Evolutionary conservation across 1,284 basidiomycete species (phyloP), one percentile per base, ranked within the genome.

Genomic region (Vanrija sp.): DNA sequence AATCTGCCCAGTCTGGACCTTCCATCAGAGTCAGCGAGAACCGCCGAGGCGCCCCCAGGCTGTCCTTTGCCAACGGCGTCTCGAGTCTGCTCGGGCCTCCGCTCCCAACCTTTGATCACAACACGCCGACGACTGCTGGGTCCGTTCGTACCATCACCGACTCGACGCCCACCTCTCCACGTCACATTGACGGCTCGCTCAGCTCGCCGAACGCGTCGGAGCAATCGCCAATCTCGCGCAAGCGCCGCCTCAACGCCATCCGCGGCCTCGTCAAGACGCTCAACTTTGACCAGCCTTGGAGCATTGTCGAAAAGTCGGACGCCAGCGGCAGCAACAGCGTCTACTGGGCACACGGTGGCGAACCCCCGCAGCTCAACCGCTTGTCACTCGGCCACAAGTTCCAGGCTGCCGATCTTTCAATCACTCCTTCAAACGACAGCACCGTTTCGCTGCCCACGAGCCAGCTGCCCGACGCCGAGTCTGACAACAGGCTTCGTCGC

Each of bases 261-360:
- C 53, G 65, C 12, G 68, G 66, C 39, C 58, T 72, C n/a, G 71
- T 74, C 15, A 62, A 62, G 20, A 67, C 64, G 43, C 60, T 74
- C 44, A 69, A 74, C 51, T 71, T 74, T 59, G 62, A 63, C 38
- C 66, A 72, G 42, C 69, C 62, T 9, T 73, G 71, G 71, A 63
- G 62, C 16, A 39, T 61, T 15, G 57, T 57, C 9, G 59, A 57
- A 16, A 31, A 31, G 31, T 31, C 31, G 31, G 31, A 31, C 31
- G 31, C 31, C 8, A 31, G 31, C 31, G 31, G 31, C 12, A 31
- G 31, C 31, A 14, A 31, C 20, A 49, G 16, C 53, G 51, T 37
- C 48, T 60, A 37, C 64, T 59, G 63, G 58, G 57, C 7, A 54
- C 31, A 31, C 12, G 12, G 31, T 31, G 31, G 31, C 31, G 31